phyloP scores from a whole-genome alignment of 2,329 filamentous ascomycete genomes.

The Didymella keratinophila region DNA sequence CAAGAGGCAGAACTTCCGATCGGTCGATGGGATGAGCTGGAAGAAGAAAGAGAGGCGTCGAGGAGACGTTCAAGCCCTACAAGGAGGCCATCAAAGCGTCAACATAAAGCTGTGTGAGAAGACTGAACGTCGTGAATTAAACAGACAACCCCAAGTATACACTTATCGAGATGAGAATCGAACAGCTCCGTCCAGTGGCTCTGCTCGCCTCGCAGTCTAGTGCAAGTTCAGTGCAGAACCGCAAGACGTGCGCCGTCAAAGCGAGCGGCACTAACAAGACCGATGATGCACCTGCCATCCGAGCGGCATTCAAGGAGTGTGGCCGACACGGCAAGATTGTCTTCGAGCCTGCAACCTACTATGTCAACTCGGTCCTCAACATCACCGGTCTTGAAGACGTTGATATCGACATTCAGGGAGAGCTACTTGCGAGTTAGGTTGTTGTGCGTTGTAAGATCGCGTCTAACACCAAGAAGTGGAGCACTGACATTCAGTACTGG shows the following conservation, averaged over 20 bases:
- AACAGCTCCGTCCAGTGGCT: background rate
- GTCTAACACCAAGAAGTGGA: conserved; percentile 26
- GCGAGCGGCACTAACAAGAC: conserved; percentile 30
- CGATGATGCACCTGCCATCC: conserved; percentile 40
- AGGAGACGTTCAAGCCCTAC: background rate
- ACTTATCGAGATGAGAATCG: conserved; percentile 3
- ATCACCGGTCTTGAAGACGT: conserved; percentile 35
- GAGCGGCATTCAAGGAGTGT: conserved; percentile 35
- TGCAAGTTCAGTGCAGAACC: conserved; percentile 2
- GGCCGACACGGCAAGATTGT: conserved; percentile 31
- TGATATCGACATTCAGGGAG: conserved; percentile 37
- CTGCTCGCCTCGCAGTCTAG: conserved; percentile 2
- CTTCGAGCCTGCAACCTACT: conserved; percentile 35
- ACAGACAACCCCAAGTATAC: background rate
- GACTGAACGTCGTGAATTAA: too few relatives aligned
- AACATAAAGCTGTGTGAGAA: background rate
- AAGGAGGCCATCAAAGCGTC: too few relatives aligned
- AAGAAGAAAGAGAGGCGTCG: conserved; percentile 1
- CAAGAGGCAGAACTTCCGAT: conserved; percentile 7
- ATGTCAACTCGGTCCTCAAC: conserved; percentile 34
- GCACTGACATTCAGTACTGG: conserved; percentile 40
- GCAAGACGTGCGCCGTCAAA: conserved; percentile 28
- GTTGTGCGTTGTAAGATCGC: background rate
- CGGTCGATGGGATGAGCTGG: conserved; percentile 1
- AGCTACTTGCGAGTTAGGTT: conserved; percentile 25